phyloP scores from a whole-genome alignment of 2,329 filamentous ascomycete genomes.

The Ophiocordyceps camponoti-leonardi region DNA sequence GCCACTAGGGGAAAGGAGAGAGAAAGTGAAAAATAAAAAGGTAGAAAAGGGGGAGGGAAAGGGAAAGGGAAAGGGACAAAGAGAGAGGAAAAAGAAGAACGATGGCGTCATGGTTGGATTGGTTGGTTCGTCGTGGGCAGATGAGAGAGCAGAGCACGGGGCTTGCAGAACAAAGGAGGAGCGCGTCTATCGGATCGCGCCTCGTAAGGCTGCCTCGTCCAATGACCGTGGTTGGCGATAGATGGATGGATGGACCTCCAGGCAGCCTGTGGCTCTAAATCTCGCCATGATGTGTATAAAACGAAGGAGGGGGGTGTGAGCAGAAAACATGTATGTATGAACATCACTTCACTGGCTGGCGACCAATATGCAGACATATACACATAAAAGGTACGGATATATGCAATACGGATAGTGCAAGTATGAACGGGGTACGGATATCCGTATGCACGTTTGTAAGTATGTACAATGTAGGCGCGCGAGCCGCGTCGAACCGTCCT shows the following conservation, averaged over 20 bases:
- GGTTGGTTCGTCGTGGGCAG: not conserved
- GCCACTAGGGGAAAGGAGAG: too few relatives aligned
- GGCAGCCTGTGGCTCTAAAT: too few relatives aligned
- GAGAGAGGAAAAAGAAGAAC: not conserved
- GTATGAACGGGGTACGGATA: too few relatives aligned
- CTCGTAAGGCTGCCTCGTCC: not conserved
- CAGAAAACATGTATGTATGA: too few relatives aligned
- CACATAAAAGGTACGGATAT: not conserved
- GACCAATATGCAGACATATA: not conserved
- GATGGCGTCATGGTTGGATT: not conserved
- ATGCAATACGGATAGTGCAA: not conserved
- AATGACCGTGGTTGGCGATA: not conserved
- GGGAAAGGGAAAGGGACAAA: not conserved
- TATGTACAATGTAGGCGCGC: too few relatives aligned
- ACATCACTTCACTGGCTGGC: too few relatives aligned
- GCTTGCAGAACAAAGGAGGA: not conserved
- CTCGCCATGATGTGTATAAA: too few relatives aligned
- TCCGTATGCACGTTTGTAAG: too few relatives aligned
- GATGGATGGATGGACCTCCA: too few relatives aligned
- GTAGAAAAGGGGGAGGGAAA: not conserved
- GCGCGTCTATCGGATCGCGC: not conserved
- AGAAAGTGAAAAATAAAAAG: too few relatives aligned
- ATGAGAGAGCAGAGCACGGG: not conserved
- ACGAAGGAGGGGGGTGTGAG: too few relatives aligned
- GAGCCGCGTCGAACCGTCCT: too few relatives aligned